A percentile compares a stretch with the other conserved stretches of the same genome.
These are phyloP conservation scores for Lactuca sativa DNA, from an alignment of 129 eudicot species.

Conservation along the genomic window DNA sequence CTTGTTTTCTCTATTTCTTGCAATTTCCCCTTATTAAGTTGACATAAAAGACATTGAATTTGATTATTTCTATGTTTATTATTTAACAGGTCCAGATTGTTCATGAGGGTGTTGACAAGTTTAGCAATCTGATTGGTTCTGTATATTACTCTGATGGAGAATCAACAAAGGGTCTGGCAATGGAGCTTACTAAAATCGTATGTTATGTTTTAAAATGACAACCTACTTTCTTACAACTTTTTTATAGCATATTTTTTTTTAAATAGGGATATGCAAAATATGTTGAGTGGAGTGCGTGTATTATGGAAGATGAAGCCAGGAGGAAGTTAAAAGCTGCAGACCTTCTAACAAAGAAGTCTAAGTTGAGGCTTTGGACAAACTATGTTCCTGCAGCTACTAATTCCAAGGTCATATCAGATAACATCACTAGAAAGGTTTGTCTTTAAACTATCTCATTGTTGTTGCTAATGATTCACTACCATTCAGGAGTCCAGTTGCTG, in stretches of 20 bases:
- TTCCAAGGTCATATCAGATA: conserved; percentile 91
- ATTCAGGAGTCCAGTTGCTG: conserved; percentile 90
- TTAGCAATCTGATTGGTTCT: conserved; percentile 77
- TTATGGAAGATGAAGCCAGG: conserved; percentile 82
- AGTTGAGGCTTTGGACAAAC: conserved; percentile 82
- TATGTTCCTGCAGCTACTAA: conserved; percentile 89
- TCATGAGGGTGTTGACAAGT: conserved; percentile 86
- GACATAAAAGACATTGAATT: neutral
- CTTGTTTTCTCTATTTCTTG: neutral
- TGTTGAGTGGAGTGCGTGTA: conserved; percentile 95
- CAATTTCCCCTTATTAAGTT: neutral
- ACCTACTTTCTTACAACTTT: neutral
- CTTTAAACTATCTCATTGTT: conserved; percentile 5
- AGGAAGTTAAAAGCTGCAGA: conserved; percentile 71
- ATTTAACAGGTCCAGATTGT: conserved; percentile 78
- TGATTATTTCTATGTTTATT: conserved; percentile 9
- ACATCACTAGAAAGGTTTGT: conserved; percentile 86
- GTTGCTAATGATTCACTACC: conserved; percentile 94
- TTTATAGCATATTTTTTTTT: neutral
- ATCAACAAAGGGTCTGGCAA: conserved; percentile 69
- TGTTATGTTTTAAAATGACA: conserved; percentile 14
- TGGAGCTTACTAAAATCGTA: conserved; percentile 88
- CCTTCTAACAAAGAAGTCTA: conserved; percentile 79
- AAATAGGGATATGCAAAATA: conserved; percentile 85
- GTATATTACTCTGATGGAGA: conserved; percentile 86